Conservation (phyloP, 2,329 filamentous ascomycete species). For the Aspergillus sp. region DNA sequence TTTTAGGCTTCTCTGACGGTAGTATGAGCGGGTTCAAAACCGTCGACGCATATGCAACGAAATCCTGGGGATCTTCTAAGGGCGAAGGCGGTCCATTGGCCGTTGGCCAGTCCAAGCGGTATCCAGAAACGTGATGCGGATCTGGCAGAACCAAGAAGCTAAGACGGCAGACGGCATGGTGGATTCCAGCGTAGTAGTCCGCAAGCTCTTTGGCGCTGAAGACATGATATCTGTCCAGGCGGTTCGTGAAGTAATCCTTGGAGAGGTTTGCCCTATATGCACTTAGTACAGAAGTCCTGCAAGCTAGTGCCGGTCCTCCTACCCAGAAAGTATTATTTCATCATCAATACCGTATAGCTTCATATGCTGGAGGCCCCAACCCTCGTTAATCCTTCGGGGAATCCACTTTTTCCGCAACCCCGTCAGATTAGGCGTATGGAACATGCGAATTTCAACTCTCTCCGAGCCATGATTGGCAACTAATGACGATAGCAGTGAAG, state of each 20-base stretch:
- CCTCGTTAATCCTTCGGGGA: constrained; percentile 88
- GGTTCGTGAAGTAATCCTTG: constrained; percentile 89
- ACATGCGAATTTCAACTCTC: constrained; percentile 90
- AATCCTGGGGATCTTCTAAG: constrained; percentile 59
- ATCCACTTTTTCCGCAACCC: constrained; percentile 75
- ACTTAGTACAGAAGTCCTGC: constrained; percentile 5
- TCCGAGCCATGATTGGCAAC: constrained; percentile 73
- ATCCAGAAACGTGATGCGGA: constrained; percentile 36
- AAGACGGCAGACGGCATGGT: constrained; percentile 66
- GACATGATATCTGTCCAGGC: constrained; percentile 88
- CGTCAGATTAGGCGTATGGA: constrained; percentile 91
- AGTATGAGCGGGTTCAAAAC: constrained; percentile 60
- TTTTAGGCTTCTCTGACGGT: constrained; percentile 31
- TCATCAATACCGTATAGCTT: constrained; percentile 96
- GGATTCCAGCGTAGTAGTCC: constrained; percentile 71
- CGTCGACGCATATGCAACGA: constrained; percentile 60
- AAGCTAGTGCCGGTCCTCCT: constrained; percentile 19
- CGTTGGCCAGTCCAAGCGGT: constrained; percentile 62
- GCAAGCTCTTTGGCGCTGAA: constrained; percentile 73
- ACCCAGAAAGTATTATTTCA: constrained; percentile 89
- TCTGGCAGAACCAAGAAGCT: constrained; percentile 69
- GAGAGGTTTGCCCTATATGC: constrained; percentile 68
- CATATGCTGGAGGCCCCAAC: constrained; percentile 98
- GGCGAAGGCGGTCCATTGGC: constrained; percentile 69
- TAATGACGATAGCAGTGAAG: constrained; percentile 78